phyloP scores from a whole-genome alignment of 306 rosid species.

The Pyrus pyrifolia region DNA sequence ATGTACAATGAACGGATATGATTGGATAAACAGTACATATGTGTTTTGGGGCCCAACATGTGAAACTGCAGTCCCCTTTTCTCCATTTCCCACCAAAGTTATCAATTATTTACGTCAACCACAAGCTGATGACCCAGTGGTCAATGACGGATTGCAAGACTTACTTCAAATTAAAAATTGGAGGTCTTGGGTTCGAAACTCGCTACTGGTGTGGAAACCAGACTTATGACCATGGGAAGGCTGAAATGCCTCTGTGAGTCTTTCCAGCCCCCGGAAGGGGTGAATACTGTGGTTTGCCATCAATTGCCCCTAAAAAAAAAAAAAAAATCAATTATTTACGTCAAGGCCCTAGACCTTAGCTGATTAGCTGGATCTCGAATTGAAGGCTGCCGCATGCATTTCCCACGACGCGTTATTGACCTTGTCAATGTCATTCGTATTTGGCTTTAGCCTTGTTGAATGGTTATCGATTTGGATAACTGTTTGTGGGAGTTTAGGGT shows the following conservation, averaged over 20 bases:
- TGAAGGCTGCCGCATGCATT: neutral
- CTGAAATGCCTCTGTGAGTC: too few species aligned
- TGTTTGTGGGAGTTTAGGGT: neutral
- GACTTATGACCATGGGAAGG: rapidly evolving
- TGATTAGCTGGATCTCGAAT: neutral
- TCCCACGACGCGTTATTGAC: neutral
- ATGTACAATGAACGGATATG: too few species aligned
- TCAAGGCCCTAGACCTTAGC: neutral
- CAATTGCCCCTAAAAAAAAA: too few species aligned
- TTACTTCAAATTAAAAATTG: too few species aligned
- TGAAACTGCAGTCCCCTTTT: neutral
- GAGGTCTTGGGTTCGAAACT: too few species aligned
- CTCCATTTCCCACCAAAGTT: neutral
- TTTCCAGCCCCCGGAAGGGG: rapidly evolving
- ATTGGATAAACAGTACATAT: neutral
- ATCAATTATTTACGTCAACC: neutral
- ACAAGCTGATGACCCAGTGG: too few species aligned
- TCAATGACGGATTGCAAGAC: too few species aligned
- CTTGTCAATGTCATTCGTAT: neutral
- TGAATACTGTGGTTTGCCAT: too few species aligned
- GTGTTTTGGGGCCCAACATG: neutral
- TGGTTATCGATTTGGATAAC: neutral
- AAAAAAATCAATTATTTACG: neutral
- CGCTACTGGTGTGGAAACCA: too few species aligned
- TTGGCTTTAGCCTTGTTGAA: too few species aligned